These are phyloP conservation scores for Fusarium setosum DNA, from an alignment of 2,329 filamentous ascomycete species.

Conservation along the genomic window DNA sequence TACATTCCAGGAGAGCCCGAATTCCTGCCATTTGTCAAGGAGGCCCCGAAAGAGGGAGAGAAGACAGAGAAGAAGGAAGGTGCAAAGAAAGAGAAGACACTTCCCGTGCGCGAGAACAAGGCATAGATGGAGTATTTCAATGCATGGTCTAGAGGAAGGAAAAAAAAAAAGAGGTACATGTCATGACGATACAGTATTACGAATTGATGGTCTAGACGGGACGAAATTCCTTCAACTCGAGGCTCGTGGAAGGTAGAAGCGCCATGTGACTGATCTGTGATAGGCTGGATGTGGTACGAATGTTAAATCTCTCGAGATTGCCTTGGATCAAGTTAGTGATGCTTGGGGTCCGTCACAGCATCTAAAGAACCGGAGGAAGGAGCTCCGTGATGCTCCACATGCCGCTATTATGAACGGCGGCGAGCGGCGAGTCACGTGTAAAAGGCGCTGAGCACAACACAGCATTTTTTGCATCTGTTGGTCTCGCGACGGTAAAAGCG, in stretches of 20 bases:
- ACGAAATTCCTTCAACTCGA: background rate
- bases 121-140: slow-evolving; percentile 27
- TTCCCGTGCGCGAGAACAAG: slow-evolving; percentile 44
- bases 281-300: background rate
- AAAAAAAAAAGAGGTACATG: slow-evolving; percentile 31
- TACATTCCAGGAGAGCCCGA: slow-evolving; percentile 91
- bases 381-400: background rate
- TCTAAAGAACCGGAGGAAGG: background rate
- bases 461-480: no score
- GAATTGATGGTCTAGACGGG: slow-evolving; percentile 9
- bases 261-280: background rate
- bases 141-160: slow-evolving; percentile 31
- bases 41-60: slow-evolving; percentile 77
- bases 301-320: no score
- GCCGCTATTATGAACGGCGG: background rate
- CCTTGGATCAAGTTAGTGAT: background rate
- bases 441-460: no score
- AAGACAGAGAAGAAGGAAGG: slow-evolving; percentile 42
- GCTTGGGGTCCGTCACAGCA: no score
- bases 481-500: slow-evolving; percentile 20
- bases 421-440: background rate
- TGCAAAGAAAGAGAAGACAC: slow-evolving; percentile 40
- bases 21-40: slow-evolving; percentile 89
- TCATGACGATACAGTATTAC: slow-evolving; percentile 24
- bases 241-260: background rate